Percentiles rank a stretch among this genome's conserved stretches.
Conservation (phyloP, 768 basidiomycete species). For the Termitomyces bulborhizus region DNA sequence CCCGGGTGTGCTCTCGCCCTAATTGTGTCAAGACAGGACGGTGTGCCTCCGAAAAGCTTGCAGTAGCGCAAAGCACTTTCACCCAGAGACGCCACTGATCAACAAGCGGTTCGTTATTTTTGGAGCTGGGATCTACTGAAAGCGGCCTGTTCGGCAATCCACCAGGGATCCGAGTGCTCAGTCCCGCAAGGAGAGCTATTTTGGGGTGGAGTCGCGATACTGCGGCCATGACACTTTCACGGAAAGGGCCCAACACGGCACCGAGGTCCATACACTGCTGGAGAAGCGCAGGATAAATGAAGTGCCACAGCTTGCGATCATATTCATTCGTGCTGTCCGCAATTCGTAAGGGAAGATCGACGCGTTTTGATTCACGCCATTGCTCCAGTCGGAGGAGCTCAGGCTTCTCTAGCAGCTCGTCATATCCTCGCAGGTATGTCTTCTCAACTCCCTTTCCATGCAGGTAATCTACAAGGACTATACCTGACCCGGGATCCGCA, state of each 20-base stretch:
- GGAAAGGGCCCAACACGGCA: constrained; percentile 41
- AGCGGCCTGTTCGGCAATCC: constrained; percentile 35
- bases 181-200: constrained; percentile 69
- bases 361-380: constrained; percentile 53
- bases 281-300: constrained; percentile 62
- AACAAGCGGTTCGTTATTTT: constrained; percentile 53
- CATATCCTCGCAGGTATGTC: constrained; percentile 51
- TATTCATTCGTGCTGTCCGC: constrained; percentile 64
- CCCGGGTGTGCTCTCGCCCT: constrained; percentile 63
- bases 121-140: constrained; percentile 42
- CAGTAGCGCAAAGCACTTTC: constrained; percentile 80
- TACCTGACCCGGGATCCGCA: constrained; percentile 20
- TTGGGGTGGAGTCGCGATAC: constrained; percentile 64
- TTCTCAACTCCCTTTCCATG: constrained; percentile 41
- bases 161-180: constrained; percentile 51
- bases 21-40: constrained; percentile 48
- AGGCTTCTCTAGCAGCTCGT: constrained; percentile 57
- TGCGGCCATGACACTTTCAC: constrained; percentile 64
- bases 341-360: constrained; percentile 57
- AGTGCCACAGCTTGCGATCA: constrained; percentile 72
- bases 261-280: constrained; percentile 47
- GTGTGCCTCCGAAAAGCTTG: constrained; percentile 53
- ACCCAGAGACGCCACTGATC: constrained; percentile 85
- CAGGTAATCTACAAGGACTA: constrained; percentile 46
- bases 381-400: constrained; percentile 59